phyloP scores from a whole-genome alignment of 495 filamentous ascomycete species.

The Collariella sp. region DNA sequence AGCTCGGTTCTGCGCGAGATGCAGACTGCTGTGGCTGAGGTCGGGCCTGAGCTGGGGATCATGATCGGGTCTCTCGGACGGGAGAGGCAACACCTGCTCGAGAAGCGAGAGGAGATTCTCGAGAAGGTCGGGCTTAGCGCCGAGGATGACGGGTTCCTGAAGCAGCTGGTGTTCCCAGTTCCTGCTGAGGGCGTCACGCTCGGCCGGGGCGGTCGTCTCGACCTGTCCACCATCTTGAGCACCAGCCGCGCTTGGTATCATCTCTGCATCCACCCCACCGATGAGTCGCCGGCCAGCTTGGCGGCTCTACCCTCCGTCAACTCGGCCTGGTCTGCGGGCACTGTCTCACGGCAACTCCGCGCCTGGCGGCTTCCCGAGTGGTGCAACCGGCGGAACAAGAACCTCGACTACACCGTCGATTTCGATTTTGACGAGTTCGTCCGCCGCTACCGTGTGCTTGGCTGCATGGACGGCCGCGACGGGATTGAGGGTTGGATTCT shows the following conservation, averaged over 20 bases:
- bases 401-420: constrained; percentile 93
- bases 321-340: constrained; percentile 80
- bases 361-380: constrained; percentile 92
- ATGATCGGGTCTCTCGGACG: constrained; percentile 52
- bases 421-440: constrained; percentile 92
- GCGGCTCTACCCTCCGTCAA: constrained; percentile 51
- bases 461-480: constrained; percentile 82
- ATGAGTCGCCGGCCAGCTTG: constrained; percentile 67
- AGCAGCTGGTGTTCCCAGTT: constrained; percentile 71
- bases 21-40: constrained; percentile 67
- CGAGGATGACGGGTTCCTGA: constrained; percentile 78
- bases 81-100: constrained; percentile 68
- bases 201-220: constrained; percentile 65
- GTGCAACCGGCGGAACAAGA: constrained; percentile 85
- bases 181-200: constrained; percentile 65
- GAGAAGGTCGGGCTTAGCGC: constrained; percentile 76
- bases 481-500: constrained; percentile 94
- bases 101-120: constrained; percentile 70
- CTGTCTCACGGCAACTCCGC: constrained; percentile 84
- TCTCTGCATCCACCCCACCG: constrained; percentile 81
- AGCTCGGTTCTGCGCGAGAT: constrained; percentile 79
- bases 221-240: constrained; percentile 57
- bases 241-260: constrained; percentile 95
- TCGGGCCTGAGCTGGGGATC: constrained; percentile 75
- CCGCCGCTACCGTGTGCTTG: constrained; percentile 68